These are phyloP conservation scores for Tuber indicum DNA, from an alignment of 495 filamentous ascomycete species.

Conservation along the genomic window DNA sequence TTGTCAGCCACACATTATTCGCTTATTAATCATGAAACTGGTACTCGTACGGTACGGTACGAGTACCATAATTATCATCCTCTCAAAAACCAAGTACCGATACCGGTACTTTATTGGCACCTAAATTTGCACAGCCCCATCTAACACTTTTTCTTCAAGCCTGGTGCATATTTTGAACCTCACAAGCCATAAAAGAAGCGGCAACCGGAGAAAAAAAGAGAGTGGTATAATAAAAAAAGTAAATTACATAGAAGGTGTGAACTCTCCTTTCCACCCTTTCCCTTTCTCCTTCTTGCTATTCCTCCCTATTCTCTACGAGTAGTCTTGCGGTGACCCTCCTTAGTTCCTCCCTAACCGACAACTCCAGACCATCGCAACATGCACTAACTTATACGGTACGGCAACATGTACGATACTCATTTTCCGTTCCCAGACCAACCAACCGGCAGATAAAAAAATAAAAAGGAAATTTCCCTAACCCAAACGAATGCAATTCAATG, in stretches of 20 bases:
- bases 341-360: not conserved
- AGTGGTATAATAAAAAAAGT: constrained; percentile 26
- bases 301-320: not conserved
- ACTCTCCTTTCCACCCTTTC: constrained; percentile 18
- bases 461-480: not conserved
- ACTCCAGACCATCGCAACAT: not conserved
- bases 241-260: constrained; percentile 38
- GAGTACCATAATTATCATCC: too few species aligned
- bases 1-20: too few species aligned
- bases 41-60: too few species aligned
- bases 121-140: too few species aligned
- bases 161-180: too few species aligned
- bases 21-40: too few species aligned
- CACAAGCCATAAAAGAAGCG: too few species aligned
- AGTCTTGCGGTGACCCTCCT: not conserved
- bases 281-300: not conserved
- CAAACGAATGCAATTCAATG: not conserved
- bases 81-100: too few species aligned
- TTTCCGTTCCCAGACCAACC: not conserved
- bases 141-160: too few species aligned
- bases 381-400: too few species aligned
- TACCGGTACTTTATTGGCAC: too few species aligned
- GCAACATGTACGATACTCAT: not conserved
- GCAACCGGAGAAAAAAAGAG: not conserved
- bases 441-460: not conserved